These are phyloP conservation scores for Hippophae gyantsensis DNA, from an alignment of 306 rosid species.

Conservation along the genomic window DNA sequence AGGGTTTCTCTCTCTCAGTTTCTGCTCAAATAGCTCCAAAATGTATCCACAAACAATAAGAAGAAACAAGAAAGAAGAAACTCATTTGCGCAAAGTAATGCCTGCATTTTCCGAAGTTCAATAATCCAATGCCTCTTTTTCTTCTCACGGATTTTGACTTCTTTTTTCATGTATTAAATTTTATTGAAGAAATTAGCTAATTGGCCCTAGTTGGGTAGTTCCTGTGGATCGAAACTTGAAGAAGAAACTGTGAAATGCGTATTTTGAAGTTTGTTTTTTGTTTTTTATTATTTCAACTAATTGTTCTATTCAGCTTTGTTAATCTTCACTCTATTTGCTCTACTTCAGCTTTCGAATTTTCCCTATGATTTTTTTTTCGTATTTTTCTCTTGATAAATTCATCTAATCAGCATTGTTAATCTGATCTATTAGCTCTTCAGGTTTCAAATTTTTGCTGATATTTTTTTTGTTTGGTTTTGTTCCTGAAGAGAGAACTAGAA, in stretches of 20 bases:
- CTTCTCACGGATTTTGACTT: conserved; percentile 19
- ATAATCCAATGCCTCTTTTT: conserved; percentile 21
- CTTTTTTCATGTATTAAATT: conserved; percentile 15
- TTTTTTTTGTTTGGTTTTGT: too few species aligned
- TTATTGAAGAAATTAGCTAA: not conserved
- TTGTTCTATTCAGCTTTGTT: conserved; percentile 7
- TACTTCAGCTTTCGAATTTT: conserved; percentile 1
- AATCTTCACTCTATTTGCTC: not conserved
- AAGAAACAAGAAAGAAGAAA: conserved; percentile 19
- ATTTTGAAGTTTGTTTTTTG: conserved; percentile 2
- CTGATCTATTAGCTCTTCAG: conserved; percentile 2
- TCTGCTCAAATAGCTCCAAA: conserved; percentile 18
- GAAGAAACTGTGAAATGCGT: not conserved
- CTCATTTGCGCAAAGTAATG: conserved; percentile 64
- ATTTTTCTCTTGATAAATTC: not conserved
- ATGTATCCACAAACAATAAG: conserved; percentile 10
- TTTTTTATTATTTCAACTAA: not conserved
- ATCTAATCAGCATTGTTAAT: not conserved
- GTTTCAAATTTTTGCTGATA: too few species aligned
- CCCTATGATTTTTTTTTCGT: not conserved
- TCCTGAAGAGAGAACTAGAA: too few species aligned
- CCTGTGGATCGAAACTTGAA: not conserved
- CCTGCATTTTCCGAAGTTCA: conserved; percentile 25
- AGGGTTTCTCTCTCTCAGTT: not conserved
- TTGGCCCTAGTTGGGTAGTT: too few species aligned